phyloP scores from a whole-genome alignment of 2,329 filamentous ascomycete genomes.

The Colletotrichum sp. region DNA sequence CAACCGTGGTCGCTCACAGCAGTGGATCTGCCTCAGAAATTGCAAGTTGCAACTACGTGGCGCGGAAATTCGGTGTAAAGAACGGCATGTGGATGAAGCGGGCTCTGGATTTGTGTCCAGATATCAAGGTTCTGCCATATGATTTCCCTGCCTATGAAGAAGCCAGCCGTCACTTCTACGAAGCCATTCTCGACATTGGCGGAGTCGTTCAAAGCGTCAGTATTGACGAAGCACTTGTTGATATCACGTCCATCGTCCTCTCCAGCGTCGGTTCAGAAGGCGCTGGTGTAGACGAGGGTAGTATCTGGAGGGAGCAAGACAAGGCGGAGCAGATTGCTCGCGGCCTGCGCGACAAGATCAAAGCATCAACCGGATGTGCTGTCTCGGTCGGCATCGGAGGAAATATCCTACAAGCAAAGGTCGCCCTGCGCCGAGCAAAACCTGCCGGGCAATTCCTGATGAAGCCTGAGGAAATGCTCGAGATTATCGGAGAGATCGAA shows the following conservation, averaged over 20 bases:
- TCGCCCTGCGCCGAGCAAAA: slow-evolving; percentile 90
- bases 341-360: slow-evolving; percentile 71
- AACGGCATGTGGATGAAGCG: slow-evolving; percentile 99
- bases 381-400: slow-evolving; percentile 92
- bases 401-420: slow-evolving; percentile 90
- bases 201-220: slow-evolving; percentile 95
- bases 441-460: slow-evolving; percentile 92
- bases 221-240: slow-evolving; percentile 91
- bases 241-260: slow-evolving; percentile 76
- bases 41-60: slow-evolving; percentile 95
- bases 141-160: slow-evolving; percentile 96
- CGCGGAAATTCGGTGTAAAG: slow-evolving; percentile 83
- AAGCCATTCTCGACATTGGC: slow-evolving; percentile 77
- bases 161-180: slow-evolving; percentile 87
- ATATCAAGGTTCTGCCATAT: slow-evolving; percentile 90
- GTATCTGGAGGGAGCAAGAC: slow-evolving; percentile 77
- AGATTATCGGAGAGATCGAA: slow-evolving; percentile 77
- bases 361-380: slow-evolving; percentile 77
- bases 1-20: slow-evolving; percentile 88
- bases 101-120: slow-evolving; percentile 81
- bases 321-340: slow-evolving; percentile 76
- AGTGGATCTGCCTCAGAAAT: slow-evolving; percentile 89
- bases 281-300: slow-evolving; percentile 67
- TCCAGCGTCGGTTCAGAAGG: slow-evolving; percentile 70
- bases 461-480: slow-evolving; percentile 78